phyloP scores from a whole-genome alignment of 2,329 filamentous ascomycete species.

The Cercospora zeae-maydis region DNA sequence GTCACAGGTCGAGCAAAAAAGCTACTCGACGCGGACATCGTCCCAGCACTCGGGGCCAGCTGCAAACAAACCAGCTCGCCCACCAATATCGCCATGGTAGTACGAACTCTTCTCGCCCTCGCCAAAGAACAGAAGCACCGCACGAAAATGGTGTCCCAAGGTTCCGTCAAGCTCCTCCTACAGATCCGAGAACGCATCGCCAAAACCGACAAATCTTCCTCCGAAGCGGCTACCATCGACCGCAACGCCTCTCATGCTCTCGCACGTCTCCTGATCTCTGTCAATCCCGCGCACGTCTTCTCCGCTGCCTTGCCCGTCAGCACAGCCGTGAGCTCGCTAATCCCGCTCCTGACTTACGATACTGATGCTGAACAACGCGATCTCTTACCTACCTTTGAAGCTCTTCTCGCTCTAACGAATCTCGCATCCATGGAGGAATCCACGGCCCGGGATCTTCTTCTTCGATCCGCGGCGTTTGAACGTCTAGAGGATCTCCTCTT shows the following conservation, averaged over 20 bases:
- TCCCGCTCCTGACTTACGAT: constrained; percentile 67
- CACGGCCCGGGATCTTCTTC: constrained; percentile 63
- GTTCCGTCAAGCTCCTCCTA: constrained; percentile 81
- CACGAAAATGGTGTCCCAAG: constrained; percentile 83
- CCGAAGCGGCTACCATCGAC: constrained; percentile 33
- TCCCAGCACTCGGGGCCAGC: constrained; percentile 67
- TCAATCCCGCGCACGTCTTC: constrained; percentile 66
- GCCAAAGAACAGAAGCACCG: constrained; percentile 70
- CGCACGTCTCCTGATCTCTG: constrained; percentile 65
- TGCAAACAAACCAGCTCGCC: constrained; percentile 48
- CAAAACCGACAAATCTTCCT: constrained; percentile 42
- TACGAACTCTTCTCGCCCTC: constrained; percentile 73
- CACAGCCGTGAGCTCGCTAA: constrained; percentile 77
- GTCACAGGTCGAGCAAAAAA: constrained; percentile 72
- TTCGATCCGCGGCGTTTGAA: constrained; percentile 63
- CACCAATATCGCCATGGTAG: constrained; percentile 67
- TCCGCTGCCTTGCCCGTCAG: constrained; percentile 67
- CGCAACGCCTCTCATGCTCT: constrained; percentile 35
- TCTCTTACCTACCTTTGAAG: constrained; percentile 84
- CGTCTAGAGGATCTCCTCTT: constrained; percentile 82
- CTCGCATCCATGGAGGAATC: constrained; percentile 70
- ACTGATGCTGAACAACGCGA: constrained; percentile 61
- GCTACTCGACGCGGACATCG: constrained; percentile 73
- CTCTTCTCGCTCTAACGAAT: constrained; percentile 88
- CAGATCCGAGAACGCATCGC: constrained; percentile 63